phyloP scores from a whole-genome alignment of 352 stramenopile species.

The Pythium sukuiense region DNA sequence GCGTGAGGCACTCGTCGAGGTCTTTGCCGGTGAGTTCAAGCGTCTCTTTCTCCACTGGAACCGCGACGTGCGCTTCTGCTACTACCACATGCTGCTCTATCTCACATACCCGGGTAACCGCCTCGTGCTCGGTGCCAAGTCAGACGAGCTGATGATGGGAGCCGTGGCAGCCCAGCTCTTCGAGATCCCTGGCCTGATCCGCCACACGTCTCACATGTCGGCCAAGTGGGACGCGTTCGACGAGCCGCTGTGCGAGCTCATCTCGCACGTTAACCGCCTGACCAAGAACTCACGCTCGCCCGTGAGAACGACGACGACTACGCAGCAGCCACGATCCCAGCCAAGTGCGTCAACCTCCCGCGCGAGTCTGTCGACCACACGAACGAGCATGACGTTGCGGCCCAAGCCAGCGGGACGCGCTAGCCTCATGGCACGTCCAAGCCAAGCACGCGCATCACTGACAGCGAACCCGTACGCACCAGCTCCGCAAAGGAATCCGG shows the following conservation, averaged over 20 bases:
- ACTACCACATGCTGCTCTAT: conserved; percentile 80
- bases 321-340: conserved; percentile 23
- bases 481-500: background rate
- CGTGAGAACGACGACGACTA: conserved; percentile 7
- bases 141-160: conserved; percentile 72
- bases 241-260: conserved; percentile 49
- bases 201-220: conserved; percentile 25
- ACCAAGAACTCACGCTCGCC: conserved; percentile 30
- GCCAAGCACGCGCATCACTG: conserved; percentile 8
- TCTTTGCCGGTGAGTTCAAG: conserved; percentile 55
- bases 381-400: conserved; percentile 23
- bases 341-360: background rate
- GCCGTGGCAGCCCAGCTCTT: conserved; percentile 59
- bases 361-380: conserved; percentile 5
- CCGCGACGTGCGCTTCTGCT: conserved; percentile 83
- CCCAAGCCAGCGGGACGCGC: conserved; percentile 13
- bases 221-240: conserved; percentile 68
- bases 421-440: conserved; percentile 10
- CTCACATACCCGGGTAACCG: conserved; percentile 79
- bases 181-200: conserved; percentile 69
- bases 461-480: conserved; percentile 1
- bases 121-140: conserved; percentile 65
- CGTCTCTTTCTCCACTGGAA: conserved; percentile 83
- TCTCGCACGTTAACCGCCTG: conserved; percentile 48
- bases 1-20: conserved; percentile 46